These are phyloP conservation scores for Nannochloropsis oceanica DNA, from an alignment of 108 stramenopile genomes.

Conservation along the genomic window DNA sequence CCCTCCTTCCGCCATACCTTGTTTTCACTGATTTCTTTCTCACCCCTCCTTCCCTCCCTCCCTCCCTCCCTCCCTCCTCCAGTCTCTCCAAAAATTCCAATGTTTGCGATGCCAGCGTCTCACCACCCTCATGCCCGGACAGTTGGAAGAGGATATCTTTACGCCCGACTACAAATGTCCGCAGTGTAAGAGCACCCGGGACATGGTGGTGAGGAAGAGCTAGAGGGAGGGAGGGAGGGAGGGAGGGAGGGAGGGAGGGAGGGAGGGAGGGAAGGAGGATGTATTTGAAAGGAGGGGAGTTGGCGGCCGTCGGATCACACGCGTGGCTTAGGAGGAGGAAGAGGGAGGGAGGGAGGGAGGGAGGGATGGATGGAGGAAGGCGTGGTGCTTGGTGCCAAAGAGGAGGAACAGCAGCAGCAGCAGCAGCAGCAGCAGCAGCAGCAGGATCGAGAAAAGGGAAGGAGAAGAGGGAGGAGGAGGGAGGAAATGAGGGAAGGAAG, in stretches of 20 bases:
- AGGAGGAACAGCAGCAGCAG: background rate
- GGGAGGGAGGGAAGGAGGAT: background rate
- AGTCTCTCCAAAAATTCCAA: no score
- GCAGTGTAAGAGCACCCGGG: no score
- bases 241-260: background rate
- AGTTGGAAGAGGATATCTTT: no score
- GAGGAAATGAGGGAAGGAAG: background rate
- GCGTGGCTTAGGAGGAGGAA: background rate
- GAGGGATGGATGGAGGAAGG: background rate
- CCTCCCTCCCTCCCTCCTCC: no score
- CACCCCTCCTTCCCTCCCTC: no score
- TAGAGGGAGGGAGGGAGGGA: background rate
- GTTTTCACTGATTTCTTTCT: no score
- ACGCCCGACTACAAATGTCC: no score
- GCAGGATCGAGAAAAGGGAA: background rate
- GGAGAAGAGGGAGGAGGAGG: background rate
- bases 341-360: background rate
- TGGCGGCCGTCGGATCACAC: background rate
- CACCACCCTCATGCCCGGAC: no score
- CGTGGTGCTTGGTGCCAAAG: background rate
- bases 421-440: background rate
- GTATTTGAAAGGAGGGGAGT: background rate
- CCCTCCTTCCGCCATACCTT: no score
- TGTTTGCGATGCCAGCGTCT: no score
- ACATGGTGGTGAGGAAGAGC: background rate